These are phyloP conservation scores for Lichtheimia corymbifera DNA, from an alignment of 371 early-diverging fungal species.

Conservation along the genomic window DNA sequence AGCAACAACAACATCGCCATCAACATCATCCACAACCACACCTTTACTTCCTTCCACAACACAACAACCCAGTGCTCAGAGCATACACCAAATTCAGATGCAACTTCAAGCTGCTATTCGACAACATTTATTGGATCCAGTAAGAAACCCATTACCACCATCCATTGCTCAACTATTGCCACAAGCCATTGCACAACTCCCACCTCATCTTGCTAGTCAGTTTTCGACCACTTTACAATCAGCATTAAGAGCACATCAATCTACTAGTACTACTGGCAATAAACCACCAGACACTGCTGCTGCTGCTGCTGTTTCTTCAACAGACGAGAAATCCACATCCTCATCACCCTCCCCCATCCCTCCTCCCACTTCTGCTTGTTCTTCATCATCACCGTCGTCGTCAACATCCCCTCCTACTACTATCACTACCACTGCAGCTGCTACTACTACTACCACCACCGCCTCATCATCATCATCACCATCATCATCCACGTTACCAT, in stretches of 20 bases:
- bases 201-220: conserved; percentile 42
- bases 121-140: conserved; percentile 45
- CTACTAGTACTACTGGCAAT: too few species aligned
- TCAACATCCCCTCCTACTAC: too few species aligned
- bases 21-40: conserved; percentile 4
- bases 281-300: too few species aligned
- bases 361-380: too few species aligned
- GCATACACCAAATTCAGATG: conserved; percentile 10
- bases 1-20: conserved; percentile 5
- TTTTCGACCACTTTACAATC: conserved; percentile 34
- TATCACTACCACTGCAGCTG: too few species aligned
- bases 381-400: too few species aligned
- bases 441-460: too few species aligned
- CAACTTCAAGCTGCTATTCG: conserved; percentile 44
- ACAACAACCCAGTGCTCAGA: conserved; percentile 4
- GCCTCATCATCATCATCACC: too few species aligned
- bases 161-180: conserved; percentile 43
- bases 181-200: conserved; percentile 46
- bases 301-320: too few species aligned
- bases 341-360: too few species aligned
- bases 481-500: too few species aligned
- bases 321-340: too few species aligned
- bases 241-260: conserved; percentile 23
- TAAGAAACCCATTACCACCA: conserved; percentile 42
- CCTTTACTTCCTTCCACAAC: neutral